Percentiles rank a stretch among this genome's conserved stretches.
Conservation (phyloP, 176 grass and related monocot genomes). For the Themeda triandra region DNA sequence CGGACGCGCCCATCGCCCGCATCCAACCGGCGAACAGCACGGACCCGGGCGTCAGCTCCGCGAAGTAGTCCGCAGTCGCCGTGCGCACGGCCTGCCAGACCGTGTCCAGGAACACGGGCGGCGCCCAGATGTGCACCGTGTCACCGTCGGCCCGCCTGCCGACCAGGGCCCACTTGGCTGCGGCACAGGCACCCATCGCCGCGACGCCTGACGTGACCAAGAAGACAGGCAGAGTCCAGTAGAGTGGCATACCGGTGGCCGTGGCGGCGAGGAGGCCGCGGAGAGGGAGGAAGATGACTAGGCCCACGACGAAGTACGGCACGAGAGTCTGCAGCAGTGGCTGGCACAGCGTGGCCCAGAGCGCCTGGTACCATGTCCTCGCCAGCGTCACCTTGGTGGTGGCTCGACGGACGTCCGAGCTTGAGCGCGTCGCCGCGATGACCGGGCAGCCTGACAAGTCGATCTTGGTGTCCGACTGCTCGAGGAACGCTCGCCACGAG, state of each 20-base stretch:
- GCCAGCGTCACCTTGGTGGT: constrained; percentile 42
- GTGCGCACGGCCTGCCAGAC: constrained; percentile 50
- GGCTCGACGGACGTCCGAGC: background rate
- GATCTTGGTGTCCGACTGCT: constrained; percentile 63
- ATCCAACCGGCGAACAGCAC: constrained; percentile 53
- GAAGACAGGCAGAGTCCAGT: constrained; percentile 56
- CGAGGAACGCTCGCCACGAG: constrained; percentile 57
- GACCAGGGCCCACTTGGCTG: constrained; percentile 58
- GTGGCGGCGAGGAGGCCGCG: constrained; percentile 9
- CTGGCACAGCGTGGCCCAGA: constrained; percentile 67
- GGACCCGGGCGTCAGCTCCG: constrained; percentile 50
- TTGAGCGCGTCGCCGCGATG: background rate
- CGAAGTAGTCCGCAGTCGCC: constrained; percentile 48
- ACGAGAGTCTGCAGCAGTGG: constrained; percentile 60
- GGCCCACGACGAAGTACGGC: constrained; percentile 45
- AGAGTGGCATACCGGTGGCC: background rate
- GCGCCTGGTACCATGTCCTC: constrained; percentile 46
- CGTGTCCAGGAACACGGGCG: constrained; percentile 59
- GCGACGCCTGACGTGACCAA: constrained; percentile 37
- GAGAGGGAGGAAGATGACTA: constrained; percentile 40
- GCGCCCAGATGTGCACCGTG: constrained; percentile 55
- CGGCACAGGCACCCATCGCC: constrained; percentile 25
- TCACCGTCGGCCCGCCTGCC: constrained; percentile 44
- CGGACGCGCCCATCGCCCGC: constrained; percentile 46
- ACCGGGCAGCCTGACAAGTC: constrained; percentile 58